Base-by-base conservation (phyloP, 2,329 filamentous ascomycete genomes). In the Phyllosticta citriasiana region DNA sequence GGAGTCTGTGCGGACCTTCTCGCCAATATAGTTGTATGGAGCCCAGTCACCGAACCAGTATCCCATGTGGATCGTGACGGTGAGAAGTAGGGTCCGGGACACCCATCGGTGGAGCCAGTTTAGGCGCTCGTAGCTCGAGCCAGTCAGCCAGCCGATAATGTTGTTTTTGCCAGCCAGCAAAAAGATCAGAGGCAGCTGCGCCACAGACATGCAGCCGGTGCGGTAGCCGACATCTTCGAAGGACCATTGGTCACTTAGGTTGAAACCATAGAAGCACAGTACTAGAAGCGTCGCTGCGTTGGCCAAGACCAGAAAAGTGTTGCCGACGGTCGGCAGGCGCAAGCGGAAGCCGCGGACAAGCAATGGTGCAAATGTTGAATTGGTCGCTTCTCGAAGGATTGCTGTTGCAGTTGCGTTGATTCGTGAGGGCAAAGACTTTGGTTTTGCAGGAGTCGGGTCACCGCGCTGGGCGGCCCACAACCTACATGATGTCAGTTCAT, bases 71-170 rank as follows among this genome's bases (percentile, higher is more conserved):
- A 89, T 79, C 0, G 85, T 85, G 1, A 83, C 83, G 0, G 84
- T 88, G 16, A 89, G 74, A 40, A 89, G 80, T 74, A 89, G 82
- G 60, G 84, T 87, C 62, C 87, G 80, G 2, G 84, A 85, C 9
- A 86, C 82, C 87, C 87, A 90, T 63, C 87, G 81, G 67, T 90
- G 87, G 58, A 89, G 73, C 87, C 87, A 89, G 70, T 88, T 89
- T 62, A 89, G 75, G 8, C 84, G 80, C 72, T 89, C 87, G 67
- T 89, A 84, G 63, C 85, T 84, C 9, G 81, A 79, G 10, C 86
- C 87, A 3, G 81, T 78, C 25, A 89, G 72, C 59, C 79, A 76
- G 0, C 83, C 85, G n/a, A 89, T 73, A 22, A 84, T 74, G 65
- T 83, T 84, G 62, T 79, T 78, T 69, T 82, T 82, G 9, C 80